Evolutionary conservation across 805 yeast genomes (phyloP).

Genomic region (Blastobotrys muscicola): DNA sequence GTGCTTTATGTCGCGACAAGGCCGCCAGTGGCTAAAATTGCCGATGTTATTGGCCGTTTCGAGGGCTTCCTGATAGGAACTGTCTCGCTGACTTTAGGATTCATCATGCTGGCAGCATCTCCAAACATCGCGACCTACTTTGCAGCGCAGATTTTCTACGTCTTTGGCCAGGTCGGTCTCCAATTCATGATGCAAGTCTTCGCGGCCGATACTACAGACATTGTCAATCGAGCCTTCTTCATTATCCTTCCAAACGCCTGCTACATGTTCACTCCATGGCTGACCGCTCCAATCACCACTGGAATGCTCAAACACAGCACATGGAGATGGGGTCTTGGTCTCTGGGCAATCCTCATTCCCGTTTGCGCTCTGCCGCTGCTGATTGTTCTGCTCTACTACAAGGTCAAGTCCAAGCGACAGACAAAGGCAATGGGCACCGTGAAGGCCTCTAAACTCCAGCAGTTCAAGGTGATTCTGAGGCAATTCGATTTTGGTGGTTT

Average conservation of each 20-base stretch:
- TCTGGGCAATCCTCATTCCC: slow-evolving; percentile 40
- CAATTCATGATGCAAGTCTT: slow-evolving; percentile 29
- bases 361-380: slow-evolving; percentile 24
- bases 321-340: slow-evolving; percentile 49
- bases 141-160: slow-evolving; percentile 30
- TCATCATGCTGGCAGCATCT: slow-evolving; percentile 31
- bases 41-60: slow-evolving; percentile 35
- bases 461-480: background rate
- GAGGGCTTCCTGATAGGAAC: slow-evolving; percentile 29
- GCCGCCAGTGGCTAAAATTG: slow-evolving; percentile 33
- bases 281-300: slow-evolving; percentile 29
- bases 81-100: slow-evolving; percentile 21
- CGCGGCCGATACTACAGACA: slow-evolving; percentile 30
- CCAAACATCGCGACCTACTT: slow-evolving; percentile 30
- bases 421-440: background rate
- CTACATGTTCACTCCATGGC: slow-evolving; percentile 32
- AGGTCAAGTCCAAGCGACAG: slow-evolving; percentile 10
- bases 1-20: slow-evolving; percentile 32
- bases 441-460: background rate
- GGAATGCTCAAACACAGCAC: slow-evolving; percentile 24
- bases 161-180: slow-evolving; percentile 33
- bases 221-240: slow-evolving; percentile 32
- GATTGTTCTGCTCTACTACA: slow-evolving; percentile 13
- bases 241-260: slow-evolving; percentile 30
- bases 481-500: slow-evolving; percentile 1